Conservation (phyloP, 164 flowering plant genomes). For the Taxillus chinensis region DNA sequence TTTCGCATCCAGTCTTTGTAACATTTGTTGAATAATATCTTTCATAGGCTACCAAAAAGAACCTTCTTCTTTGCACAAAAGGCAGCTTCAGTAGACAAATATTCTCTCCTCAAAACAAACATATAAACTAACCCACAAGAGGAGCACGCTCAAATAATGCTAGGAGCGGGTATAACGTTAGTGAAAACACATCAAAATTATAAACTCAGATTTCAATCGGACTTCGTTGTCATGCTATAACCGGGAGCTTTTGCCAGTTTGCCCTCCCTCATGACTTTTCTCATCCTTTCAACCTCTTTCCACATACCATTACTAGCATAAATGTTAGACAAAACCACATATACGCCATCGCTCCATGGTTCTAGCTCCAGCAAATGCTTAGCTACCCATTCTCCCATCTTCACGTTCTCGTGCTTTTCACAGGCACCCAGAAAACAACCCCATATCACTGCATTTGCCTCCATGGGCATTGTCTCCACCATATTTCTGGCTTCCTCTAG, state of each 20-base stretch:
- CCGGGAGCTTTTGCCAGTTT: slow-evolving; percentile 44
- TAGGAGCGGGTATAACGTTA: neutral
- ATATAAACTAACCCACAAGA: too few species aligned
- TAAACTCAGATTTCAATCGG: slow-evolving; percentile 3
- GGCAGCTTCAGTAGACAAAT: too few species aligned
- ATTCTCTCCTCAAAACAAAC: too few species aligned
- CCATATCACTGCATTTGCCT: slow-evolving; percentile 37
- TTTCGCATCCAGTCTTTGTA: too few species aligned
- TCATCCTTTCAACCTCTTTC: slow-evolving; percentile 41
- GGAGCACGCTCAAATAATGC: too few species aligned
- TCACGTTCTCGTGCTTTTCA: slow-evolving; percentile 44
- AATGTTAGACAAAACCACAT: slow-evolving; percentile 55
- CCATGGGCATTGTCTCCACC: slow-evolving; percentile 55
- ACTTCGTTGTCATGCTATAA: slow-evolving; percentile 34
- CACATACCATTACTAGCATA: slow-evolving; percentile 54
- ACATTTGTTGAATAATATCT: too few species aligned
- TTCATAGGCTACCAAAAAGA: too few species aligned
- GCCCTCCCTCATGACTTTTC: slow-evolving; percentile 35
- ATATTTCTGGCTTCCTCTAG: slow-evolving; percentile 44
- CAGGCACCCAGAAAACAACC: slow-evolving; percentile 58
- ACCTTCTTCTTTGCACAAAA: too few species aligned
- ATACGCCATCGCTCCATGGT: slow-evolving; percentile 65
- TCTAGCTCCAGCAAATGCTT: slow-evolving; percentile 44
- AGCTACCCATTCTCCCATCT: slow-evolving; percentile 56
- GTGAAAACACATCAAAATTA: slow-evolving; percentile 8